Conservation (phyloP, 2,329 filamentous ascomycete species). For the Xylaria sp. region DNA sequence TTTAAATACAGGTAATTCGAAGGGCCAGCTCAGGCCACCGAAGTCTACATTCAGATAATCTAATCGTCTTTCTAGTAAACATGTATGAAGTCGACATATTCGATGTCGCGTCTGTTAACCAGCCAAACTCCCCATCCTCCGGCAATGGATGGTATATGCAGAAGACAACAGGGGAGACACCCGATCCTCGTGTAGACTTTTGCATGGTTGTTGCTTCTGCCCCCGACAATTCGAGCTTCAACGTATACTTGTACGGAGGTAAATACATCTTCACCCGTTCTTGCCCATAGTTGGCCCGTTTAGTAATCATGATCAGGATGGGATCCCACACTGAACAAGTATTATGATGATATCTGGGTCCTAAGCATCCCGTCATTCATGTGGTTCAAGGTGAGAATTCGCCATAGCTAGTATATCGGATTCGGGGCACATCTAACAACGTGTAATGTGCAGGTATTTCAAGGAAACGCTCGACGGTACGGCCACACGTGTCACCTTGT, state of each 20-base stretch:
- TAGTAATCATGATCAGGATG: not conserved
- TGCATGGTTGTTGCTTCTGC: constrained; percentile 45
- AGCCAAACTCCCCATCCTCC: constrained; percentile 21
- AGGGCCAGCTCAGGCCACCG: no score
- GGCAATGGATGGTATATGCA: constrained; percentile 47
- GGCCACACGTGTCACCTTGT: constrained; percentile 46
- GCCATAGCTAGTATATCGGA: not conserved
- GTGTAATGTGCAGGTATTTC: constrained; percentile 31
- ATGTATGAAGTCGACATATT: constrained; percentile 44
- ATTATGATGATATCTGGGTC: constrained; percentile 48
- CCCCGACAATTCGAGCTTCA: constrained; percentile 49
- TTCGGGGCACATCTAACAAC: not conserved
- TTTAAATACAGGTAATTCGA: constrained; percentile 8
- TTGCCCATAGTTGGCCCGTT: no score
- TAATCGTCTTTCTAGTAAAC: not conserved
- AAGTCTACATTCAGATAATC: no score
- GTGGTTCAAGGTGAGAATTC: constrained; percentile 39
- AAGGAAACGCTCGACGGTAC: constrained; percentile 40
- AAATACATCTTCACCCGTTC: constrained; percentile 13
- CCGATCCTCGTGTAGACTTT: constrained; percentile 46
- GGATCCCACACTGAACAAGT: constrained; percentile 31
- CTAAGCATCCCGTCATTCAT: constrained; percentile 49
- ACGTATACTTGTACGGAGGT: constrained; percentile 55
- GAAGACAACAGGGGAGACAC: constrained; percentile 44
- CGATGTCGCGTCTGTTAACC: constrained; percentile 40